Conservation (phyloP, 495 filamentous ascomycete species). For the Talaromyces thailandensis region DNA sequence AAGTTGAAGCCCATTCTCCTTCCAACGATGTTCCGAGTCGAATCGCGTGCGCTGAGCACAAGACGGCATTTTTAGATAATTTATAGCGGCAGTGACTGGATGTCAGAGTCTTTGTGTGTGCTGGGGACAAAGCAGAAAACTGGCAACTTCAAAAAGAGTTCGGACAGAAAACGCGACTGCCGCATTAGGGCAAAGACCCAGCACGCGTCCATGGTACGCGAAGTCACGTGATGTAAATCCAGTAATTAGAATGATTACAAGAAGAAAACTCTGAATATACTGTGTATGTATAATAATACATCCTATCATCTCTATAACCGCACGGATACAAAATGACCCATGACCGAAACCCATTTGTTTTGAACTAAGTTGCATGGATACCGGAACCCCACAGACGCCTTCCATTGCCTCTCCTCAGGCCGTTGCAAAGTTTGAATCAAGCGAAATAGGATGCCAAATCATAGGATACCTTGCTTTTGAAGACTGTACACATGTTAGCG, state of each 20-base stretch:
- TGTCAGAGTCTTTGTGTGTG: not conserved
- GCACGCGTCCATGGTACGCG: conserved; percentile 25
- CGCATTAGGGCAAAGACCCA: conserved; percentile 11
- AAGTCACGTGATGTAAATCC: conserved; percentile 26
- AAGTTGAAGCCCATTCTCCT: conserved; percentile 54
- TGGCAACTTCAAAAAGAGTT: not conserved
- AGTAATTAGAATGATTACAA: not conserved
- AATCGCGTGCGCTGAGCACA: not conserved
- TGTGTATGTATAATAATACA: not conserved
- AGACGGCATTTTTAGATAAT: conserved; percentile 5
- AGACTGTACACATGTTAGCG: conserved; percentile 32
- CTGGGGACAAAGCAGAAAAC: not conserved
- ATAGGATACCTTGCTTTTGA: conserved; percentile 48
- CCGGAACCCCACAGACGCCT: not conserved
- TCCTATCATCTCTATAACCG: not conserved
- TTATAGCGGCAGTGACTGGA: not conserved
- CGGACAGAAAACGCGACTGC: not conserved
- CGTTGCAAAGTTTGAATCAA: not conserved
- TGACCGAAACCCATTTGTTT: not conserved
- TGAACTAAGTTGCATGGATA: not conserved
- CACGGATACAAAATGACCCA: not conserved
- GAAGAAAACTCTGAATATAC: no score
- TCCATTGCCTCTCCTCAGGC: not conserved
- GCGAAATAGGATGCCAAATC: conserved; percentile 1
- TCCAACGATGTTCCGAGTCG: not conserved